Conservation (phyloP, 148 eudicot genomes). For the Rhododendron simsii region DNA sequence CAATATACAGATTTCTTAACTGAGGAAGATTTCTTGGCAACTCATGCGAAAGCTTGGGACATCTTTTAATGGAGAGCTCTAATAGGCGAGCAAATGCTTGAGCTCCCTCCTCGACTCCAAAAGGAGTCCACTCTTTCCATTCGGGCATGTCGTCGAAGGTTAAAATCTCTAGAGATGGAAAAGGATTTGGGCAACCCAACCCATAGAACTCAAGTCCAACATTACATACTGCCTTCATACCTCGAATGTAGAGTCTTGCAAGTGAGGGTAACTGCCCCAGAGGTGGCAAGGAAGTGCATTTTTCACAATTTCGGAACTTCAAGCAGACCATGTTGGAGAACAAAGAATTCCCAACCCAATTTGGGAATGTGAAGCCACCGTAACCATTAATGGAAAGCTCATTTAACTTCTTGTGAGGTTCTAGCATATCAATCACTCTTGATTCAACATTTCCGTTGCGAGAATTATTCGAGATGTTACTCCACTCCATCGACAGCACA, state of each 20-base stretch:
- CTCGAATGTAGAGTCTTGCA: conserved; percentile 1
- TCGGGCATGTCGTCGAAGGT: conserved; percentile 11
- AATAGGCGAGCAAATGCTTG: neutral
- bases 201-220: conserved; percentile 23
- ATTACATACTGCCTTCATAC: neutral
- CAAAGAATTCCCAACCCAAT: neutral
- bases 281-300: conserved; percentile 10
- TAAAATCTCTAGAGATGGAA: conserved; percentile 17
- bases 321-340: neutral
- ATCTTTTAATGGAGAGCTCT: conserved; percentile 7
- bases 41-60: conserved; percentile 10
- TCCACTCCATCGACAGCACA: too few species aligned
- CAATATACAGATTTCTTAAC: too few species aligned
- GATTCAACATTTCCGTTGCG: too few species aligned
- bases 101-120: neutral
- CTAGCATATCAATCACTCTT: too few species aligned
- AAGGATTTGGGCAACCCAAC: neutral
- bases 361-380: neutral
- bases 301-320: conserved; percentile 4
- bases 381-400: too few species aligned
- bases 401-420: too few species aligned
- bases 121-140: conserved; percentile 16
- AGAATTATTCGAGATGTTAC: rapidly evolving
- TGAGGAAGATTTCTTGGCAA: too few species aligned
- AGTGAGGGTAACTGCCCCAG: conserved; percentile 4